Evolutionary conservation across 1,139 yeast species (phyloP), one percentile per base, ranked within the genome.

Genomic region (Candida sp.): DNA sequence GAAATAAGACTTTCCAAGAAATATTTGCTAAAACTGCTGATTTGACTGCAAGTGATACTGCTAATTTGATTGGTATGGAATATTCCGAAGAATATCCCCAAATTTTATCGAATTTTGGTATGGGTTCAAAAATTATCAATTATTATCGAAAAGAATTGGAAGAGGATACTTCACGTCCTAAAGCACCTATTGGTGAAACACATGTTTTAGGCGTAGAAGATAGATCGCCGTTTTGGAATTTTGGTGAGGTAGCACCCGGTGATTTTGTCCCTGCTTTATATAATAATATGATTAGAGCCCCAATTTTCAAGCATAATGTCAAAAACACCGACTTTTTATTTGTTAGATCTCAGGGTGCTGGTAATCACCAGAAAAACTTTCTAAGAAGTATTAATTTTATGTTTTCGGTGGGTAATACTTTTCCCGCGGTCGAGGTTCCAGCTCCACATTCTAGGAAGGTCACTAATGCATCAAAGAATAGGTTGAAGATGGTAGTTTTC

Each of bases 391-490:
- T 93, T 34, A 84, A 85, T 45, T 82, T 84, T 57, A 57, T 87
- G 43, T 93, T 89, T 61, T 82, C 89, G 0, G 96, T 91, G 5
- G 99, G 99, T 1, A 97, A 95, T 60, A 79, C 89, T 0, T 84
- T 89, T 55, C 99, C 99, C 0, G 97, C 90, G 2, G 86, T 87
- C 41, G 97, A 90, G 58, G 85, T 95, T 21, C 99, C 99, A 1
- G 98, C 98, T 1, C 99, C 99, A 1, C 97, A 95, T 61, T 89
- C 97, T 1, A 80, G 99, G 63, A 90, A 90, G 57, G 97, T 91
- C 12, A 91, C 99, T 0, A 87, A 96, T 6, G 91, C 96, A 21
- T 84, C 93, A 42, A 91, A 93, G 58, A 91, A 90, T 57, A 75
- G 99, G 48, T 70, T 95, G 49, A 89, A 88, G 61, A 91, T 95